Evolutionary conservation across 176 grass and related monocot genomes (phyloP).

Genomic region (Rhynchospora tenuis): DNA sequence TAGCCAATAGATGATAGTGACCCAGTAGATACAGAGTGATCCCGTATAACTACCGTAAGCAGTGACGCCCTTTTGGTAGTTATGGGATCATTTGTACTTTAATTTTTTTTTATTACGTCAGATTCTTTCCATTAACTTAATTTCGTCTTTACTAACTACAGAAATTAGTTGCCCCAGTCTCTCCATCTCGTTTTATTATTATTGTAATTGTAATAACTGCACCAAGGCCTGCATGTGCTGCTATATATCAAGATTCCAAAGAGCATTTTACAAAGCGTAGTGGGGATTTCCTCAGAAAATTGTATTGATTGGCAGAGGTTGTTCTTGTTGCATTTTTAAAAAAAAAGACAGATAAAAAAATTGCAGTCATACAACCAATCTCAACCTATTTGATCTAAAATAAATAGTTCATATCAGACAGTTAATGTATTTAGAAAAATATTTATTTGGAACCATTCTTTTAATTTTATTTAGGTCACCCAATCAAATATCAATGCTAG

Average conservation of each 20-base stretch:
- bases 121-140: background rate
- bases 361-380: too few relatives aligned
- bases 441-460: background rate
- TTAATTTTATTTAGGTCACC: background rate
- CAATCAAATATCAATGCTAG: too few relatives aligned
- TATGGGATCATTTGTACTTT: background rate
- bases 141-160: background rate
- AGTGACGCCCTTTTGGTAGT: slow-evolving; percentile 1
- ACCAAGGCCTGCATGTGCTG: too few relatives aligned
- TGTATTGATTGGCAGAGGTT: too few relatives aligned
- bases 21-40: background rate
- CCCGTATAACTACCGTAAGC: background rate
- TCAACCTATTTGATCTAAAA: background rate
- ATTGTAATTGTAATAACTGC: too few relatives aligned
- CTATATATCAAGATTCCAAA: too few relatives aligned
- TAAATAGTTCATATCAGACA: background rate
- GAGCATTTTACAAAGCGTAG: too few relatives aligned
- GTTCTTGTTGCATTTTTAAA: too few relatives aligned
- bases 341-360: too few relatives aligned
- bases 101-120: background rate
- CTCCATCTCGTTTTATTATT: background rate
- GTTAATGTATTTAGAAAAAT: background rate
- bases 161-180: background rate
- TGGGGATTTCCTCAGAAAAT: too few relatives aligned
- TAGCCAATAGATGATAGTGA: background rate